Percentiles rank a stretch among this genome's conserved stretches.
Evolutionary conservation across 768 basidiomycete species (phyloP).

Genomic region (Russula virescens): DNA sequence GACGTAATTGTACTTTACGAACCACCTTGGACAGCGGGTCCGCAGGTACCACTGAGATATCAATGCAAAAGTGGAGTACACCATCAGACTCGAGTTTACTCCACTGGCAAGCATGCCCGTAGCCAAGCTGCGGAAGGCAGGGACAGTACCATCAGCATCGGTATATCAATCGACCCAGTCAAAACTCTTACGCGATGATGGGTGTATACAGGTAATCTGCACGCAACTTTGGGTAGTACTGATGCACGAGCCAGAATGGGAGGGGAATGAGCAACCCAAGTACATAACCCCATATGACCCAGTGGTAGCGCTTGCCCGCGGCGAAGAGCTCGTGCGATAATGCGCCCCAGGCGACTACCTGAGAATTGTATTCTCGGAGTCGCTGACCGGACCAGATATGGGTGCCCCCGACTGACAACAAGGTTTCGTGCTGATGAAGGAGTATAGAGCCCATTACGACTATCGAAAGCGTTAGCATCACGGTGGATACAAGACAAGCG

Average conservation of each 20-base stretch:
- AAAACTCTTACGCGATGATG: constrained; percentile 35
- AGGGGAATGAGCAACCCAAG: constrained; percentile 47
- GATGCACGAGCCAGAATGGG: constrained; percentile 47
- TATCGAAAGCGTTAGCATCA: not conserved
- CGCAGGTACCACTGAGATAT: constrained; percentile 46
- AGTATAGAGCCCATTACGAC: constrained; percentile 59
- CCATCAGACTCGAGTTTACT: constrained; percentile 41
- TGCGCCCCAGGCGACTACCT: constrained; percentile 49
- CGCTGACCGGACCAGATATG: constrained; percentile 48
- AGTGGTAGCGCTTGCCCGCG: constrained; percentile 35
- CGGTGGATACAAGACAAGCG: not conserved
- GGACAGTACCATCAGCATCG: not conserved
- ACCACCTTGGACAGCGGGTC: constrained; percentile 39
- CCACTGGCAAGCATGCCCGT: constrained; percentile 47
- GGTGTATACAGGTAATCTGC: constrained; percentile 46
- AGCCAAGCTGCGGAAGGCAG: constrained; percentile 33
- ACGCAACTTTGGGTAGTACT: constrained; percentile 40
- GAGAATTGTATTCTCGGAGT: constrained; percentile 45
- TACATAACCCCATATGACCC: constrained; percentile 44
- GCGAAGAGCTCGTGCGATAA: constrained; percentile 22
- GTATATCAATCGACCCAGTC: not conserved
- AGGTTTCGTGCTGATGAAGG: constrained; percentile 42
- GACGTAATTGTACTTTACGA: constrained; percentile 35
- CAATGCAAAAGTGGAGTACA: constrained; percentile 40
- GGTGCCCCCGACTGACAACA: constrained; percentile 52